phyloP scores from a whole-genome alignment of 2,329 filamentous ascomycete species.

The Ophiosphaerella narmari region DNA sequence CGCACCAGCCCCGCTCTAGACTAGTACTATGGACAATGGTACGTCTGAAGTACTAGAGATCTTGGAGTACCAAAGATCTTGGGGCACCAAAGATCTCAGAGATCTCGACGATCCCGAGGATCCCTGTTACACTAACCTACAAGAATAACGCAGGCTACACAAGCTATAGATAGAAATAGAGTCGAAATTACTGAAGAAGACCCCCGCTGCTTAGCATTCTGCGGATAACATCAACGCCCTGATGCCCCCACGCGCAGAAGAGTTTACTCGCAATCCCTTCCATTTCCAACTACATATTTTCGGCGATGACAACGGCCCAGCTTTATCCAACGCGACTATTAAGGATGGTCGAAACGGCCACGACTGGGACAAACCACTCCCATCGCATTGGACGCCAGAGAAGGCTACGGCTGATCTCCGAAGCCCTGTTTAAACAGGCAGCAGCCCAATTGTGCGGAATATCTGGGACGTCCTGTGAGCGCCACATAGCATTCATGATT shows the following conservation, averaged over 20 bases:
- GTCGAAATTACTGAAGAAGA: constrained; percentile 38
- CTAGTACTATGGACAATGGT: too few species aligned
- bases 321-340: constrained; percentile 39
- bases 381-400: constrained; percentile 55
- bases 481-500: background rate
- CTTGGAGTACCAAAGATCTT: too few species aligned
- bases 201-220: constrained; percentile 30
- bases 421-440: constrained; percentile 74
- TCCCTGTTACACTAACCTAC: too few species aligned
- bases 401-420: constrained; percentile 68
- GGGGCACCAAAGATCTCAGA: too few species aligned
- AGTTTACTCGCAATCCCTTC: constrained; percentile 65
- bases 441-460: constrained; percentile 74
- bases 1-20: too few species aligned
- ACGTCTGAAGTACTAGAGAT: too few species aligned
- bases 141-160: constrained; percentile 44
- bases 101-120: too few species aligned
- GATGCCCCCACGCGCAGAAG: constrained; percentile 72
- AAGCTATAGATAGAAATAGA: constrained; percentile 48
- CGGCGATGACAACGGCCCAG: constrained; percentile 34
- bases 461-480: constrained; percentile 76
- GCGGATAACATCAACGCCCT: constrained; percentile 57
- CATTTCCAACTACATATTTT: constrained; percentile 37
- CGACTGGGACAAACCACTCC: constrained; percentile 32
- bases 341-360: constrained; percentile 34